These are phyloP conservation scores for maize (Zea mays) DNA, from an alignment of 176 grass and related monocot species.

Conservation along the genomic window Zm-B73-REFERENCE-NAM-5.0 NC_050096.1:302831501-302832000, in stretches of 20 bases:
- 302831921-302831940: no score
- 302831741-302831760: background rate
- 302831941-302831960: background rate
- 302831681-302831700: conserved; percentile 19
- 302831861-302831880: background rate
- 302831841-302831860: background rate
- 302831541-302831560: conserved; percentile 59
- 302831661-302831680: conserved; percentile 15
- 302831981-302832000: background rate
- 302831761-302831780: conserved; percentile 32
- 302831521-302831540: conserved; percentile 74
- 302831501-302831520: conserved; percentile 52
- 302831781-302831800: conserved; percentile 42
- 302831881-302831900: background rate
- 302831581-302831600: conserved; percentile 39
- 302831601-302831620: conserved; percentile 59
- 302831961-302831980: background rate
- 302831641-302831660: conserved; percentile 14
- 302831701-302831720: conserved; percentile 38
- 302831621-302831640: conserved; percentile 48
- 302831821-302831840: conserved; percentile 37
- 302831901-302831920: background rate
- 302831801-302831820: conserved; percentile 9
- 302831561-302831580: conserved; percentile 94
- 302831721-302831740: conserved; percentile 28